Percentiles rank a stretch among this genome's conserved stretches.
These are phyloP conservation scores for Coelomomyces lativittatus DNA, from an alignment of 371 early-diverging fungal genomes.

Conservation along the genomic window DNA sequence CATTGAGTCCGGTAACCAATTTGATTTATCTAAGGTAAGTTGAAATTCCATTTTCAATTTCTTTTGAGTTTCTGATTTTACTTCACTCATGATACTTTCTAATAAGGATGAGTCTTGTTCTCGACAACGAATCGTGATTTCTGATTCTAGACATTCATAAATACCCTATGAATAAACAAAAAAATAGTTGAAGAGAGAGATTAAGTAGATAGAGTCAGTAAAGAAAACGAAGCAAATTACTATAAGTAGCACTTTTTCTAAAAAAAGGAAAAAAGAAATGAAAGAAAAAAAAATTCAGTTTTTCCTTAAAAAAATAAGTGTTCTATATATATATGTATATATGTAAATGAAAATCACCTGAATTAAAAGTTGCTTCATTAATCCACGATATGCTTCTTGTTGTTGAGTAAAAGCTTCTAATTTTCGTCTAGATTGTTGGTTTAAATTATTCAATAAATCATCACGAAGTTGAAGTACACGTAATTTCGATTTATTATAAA, in stretches of 20 bases:
- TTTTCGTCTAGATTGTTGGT: conserved; percentile 34
- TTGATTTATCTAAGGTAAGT: conserved; percentile 32
- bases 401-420: conserved; percentile 40
- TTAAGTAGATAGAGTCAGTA: no score
- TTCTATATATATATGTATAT: no score
- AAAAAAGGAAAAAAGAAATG: not conserved
- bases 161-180: no score
- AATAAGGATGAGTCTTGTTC: conserved; percentile 39
- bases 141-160: conserved; percentile 61
- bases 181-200: no score
- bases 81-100: not conserved
- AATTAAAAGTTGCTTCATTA: conserved; percentile 51
- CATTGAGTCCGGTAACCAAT: conserved; percentile 38
- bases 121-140: conserved; percentile 51
- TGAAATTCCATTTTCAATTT: conserved; percentile 7
- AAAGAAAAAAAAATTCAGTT: not conserved
- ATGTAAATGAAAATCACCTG: conserved; percentile 30
- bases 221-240: no score
- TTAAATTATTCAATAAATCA: conserved; percentile 57
- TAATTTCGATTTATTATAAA: conserved; percentile 83
- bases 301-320: conserved; percentile 1
- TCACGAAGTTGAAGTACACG: conserved; percentile 73
- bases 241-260: conserved; percentile 13
- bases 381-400: conserved; percentile 24
- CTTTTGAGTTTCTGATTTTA: conserved; percentile 4